Evolutionary conservation across 768 basidiomycete genomes (phyloP).

Genomic region (Strobilomyces dryophilus): DNA sequence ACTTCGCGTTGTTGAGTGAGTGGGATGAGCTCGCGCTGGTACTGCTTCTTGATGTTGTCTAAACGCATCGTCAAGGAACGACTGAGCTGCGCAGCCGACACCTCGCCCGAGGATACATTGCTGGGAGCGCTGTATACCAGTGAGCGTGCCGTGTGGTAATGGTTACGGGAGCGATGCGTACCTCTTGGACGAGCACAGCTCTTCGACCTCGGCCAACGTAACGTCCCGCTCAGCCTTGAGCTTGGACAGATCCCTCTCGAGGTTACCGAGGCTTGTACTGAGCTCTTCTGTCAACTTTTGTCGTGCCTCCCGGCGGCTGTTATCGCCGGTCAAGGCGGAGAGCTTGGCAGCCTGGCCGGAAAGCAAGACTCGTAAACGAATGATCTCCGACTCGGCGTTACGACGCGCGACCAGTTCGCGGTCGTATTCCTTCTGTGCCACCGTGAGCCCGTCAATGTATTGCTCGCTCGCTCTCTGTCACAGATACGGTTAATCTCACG

Average conservation of each 20-base stretch:
- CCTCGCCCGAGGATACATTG: slow-evolving; percentile 27
- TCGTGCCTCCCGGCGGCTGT: slow-evolving; percentile 70
- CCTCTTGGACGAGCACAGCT: slow-evolving; percentile 74
- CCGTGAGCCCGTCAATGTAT: slow-evolving; percentile 87
- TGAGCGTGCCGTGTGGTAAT: slow-evolving; percentile 21
- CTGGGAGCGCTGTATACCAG: slow-evolving; percentile 22
- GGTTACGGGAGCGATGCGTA: slow-evolving; percentile 31
- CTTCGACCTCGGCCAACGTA: slow-evolving; percentile 89
- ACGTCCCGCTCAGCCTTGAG: slow-evolving; percentile 89
- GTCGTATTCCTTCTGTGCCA: slow-evolving; percentile 94
- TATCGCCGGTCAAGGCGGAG: slow-evolving; percentile 80
- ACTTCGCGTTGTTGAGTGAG: slow-evolving; percentile 79
- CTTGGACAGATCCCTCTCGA: slow-evolving; percentile 85
- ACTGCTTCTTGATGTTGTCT: slow-evolving; percentile 83
- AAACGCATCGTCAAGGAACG: slow-evolving; percentile 81
- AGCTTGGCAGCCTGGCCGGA: slow-evolving; percentile 88
- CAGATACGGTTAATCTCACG: background rate
- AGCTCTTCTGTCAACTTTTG: slow-evolving; percentile 79
- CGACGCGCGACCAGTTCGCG: slow-evolving; percentile 82
- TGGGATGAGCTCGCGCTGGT: slow-evolving; percentile 81
- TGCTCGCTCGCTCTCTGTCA: slow-evolving; percentile 83
- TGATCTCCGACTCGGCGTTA: slow-evolving; percentile 91
- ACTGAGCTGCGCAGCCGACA: slow-evolving; percentile 43
- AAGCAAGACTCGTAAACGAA: slow-evolving; percentile 75
- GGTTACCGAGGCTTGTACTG: slow-evolving; percentile 63